These are phyloP conservation scores for Hygrocybe coccinea DNA, from an alignment of 768 basidiomycete genomes.

Conservation along the genomic window DNA sequence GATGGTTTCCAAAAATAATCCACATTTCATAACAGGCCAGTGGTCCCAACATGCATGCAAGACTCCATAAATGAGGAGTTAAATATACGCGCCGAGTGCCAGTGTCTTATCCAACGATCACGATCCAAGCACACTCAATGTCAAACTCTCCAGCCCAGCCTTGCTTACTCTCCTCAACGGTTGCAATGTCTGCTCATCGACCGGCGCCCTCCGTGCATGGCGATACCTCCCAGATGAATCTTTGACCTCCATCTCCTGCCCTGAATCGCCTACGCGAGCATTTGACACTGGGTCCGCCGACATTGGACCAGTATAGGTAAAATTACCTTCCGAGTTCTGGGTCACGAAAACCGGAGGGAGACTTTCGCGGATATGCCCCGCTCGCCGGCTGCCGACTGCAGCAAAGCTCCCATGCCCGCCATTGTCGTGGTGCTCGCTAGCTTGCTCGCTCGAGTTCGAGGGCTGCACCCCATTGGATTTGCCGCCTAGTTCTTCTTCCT, in stretches of 20 bases:
- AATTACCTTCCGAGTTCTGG: slow-evolving; percentile 23
- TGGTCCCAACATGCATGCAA: too few species aligned
- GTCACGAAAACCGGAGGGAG: slow-evolving; percentile 52
- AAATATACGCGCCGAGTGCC: too few species aligned
- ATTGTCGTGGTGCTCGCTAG: slow-evolving; percentile 15
- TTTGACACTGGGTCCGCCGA: slow-evolving; percentile 37
- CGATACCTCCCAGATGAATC: slow-evolving; percentile 81
- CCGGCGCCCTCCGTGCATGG: slow-evolving; percentile 82
- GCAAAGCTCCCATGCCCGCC: slow-evolving; percentile 25
- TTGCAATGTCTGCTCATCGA: slow-evolving; percentile 82
- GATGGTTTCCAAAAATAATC: background rate
- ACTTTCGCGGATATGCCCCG: slow-evolving; percentile 69
- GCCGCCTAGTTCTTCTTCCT: slow-evolving; percentile 82
- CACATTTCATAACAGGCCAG: too few species aligned
- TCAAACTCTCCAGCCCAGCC: slow-evolving; percentile 79
- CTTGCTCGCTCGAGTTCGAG: slow-evolving; percentile 21
- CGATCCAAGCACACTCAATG: background rate
- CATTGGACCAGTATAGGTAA: slow-evolving; percentile 28
- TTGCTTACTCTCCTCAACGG: slow-evolving; percentile 89
- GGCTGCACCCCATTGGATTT: slow-evolving; percentile 66
- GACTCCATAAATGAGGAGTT: background rate
- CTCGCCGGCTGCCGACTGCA: slow-evolving; percentile 44
- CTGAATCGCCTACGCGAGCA: slow-evolving; percentile 56
- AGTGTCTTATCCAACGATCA: background rate
- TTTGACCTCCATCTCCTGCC: slow-evolving; percentile 85